Base-by-base conservation (phyloP, 2,329 filamentous ascomycete species). In the Elsinoe necatrix region DNA sequence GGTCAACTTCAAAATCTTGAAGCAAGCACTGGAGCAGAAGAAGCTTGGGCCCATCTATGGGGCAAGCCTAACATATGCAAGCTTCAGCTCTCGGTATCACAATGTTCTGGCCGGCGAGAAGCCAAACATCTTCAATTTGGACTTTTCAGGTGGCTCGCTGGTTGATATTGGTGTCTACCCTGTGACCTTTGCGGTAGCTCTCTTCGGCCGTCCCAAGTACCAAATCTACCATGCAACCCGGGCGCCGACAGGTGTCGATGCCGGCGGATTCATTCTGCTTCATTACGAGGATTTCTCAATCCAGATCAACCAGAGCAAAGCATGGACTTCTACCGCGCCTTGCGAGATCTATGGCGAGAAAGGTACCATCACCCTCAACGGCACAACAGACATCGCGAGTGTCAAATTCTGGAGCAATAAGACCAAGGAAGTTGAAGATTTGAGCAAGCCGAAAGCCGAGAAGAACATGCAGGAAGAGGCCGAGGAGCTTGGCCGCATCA, bases 141-240 rank as follows among this genome's bases (percentile, higher is more conserved):
- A 73, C 29, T 74, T 74, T 66, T 71, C 69, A 47, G 75, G 75
- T 47, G 75, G 75, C 51, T 70, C 70, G 8, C 65, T 78, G 0
- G 73, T 73, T n/a, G 75, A 78, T 59, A 65, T 78, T 11, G 75
- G 75, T 42, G 73, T 76, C 3, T 78, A 78, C 62, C 73, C 72
- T 20, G 68, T 78, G 45, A 68, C 72, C 1, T 74, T 75, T 5
- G 75, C 75, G 5, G 65, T 77, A 1, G 73, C 72, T 1, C 69
- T 78, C 20, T 78, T 77, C 61, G 75, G 75, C 43, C 65, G 65
- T 14, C 75, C 75, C 4, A 67, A 67, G 29, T 61, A 67, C 7
- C 66, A 71, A 16, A 65, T 65, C 11, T 78, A 77, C 63, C 69
- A 66, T 20, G 75, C 75, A 1, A 69, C 70, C 43, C 72, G 72